These are phyloP conservation scores for Chlorella variabilis DNA, from an alignment of 163 green algal genomes.

Conservation along the genomic window DNA sequence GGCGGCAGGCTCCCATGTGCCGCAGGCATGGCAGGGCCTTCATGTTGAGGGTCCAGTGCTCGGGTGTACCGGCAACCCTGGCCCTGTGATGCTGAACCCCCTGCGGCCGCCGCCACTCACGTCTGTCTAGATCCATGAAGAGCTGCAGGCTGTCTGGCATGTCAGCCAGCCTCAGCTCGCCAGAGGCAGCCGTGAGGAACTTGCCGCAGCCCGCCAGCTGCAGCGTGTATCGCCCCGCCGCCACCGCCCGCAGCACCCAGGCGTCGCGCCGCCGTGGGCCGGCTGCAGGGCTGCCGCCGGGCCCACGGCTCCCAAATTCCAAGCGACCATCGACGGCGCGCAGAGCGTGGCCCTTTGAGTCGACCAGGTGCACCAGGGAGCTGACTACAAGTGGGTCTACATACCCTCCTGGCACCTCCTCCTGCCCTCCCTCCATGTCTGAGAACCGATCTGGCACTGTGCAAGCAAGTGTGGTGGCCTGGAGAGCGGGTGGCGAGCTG, in stretches of 20 bases:
- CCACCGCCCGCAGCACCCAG: neutral
- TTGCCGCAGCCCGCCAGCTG: neutral
- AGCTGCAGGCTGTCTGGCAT: neutral
- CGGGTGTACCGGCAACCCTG: too few relatives aligned
- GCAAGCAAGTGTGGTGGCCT: too few relatives aligned
- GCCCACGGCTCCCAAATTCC: too few relatives aligned
- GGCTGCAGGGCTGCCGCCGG: neutral
- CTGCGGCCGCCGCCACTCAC: too few relatives aligned
- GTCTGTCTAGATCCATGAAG: constrained; percentile 23
- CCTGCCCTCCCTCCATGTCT: neutral
- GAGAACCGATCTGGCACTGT: neutral
- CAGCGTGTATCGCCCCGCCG: neutral
- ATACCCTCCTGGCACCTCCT: too few relatives aligned
- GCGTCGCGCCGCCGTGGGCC: neutral
- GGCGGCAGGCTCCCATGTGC: too few relatives aligned
- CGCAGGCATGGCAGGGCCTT: too few relatives aligned
- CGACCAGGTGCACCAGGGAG: neutral
- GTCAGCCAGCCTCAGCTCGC: neutral
- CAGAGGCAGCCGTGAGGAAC: neutral
- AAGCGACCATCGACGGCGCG: too few relatives aligned
- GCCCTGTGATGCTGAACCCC: too few relatives aligned
- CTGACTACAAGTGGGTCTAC: neutral
- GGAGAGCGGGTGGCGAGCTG: too few relatives aligned
- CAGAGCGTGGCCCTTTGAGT: neutral
- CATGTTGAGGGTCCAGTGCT: too few relatives aligned